Percentiles rank a stretch among this genome's conserved stretches.
phyloP scores from a whole-genome alignment of 768 basidiomycete species.

The Suillus tomentosus region DNA sequence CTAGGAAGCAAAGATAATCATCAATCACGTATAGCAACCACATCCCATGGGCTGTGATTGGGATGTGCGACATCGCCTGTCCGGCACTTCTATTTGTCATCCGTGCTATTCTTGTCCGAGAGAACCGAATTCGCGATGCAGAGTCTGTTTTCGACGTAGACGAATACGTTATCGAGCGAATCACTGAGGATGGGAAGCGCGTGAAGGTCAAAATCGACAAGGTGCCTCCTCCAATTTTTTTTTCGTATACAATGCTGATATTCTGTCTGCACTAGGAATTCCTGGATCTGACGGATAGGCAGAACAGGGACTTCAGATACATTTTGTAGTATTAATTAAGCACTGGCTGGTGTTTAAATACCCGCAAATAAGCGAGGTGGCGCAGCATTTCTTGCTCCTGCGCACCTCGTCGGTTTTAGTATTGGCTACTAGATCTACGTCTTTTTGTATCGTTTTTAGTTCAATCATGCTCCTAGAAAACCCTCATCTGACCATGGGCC shows the following conservation, averaged over 20 bases:
- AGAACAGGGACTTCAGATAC: not conserved
- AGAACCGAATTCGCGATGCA: not conserved
- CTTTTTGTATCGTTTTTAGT: no score
- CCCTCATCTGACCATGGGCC: no score
- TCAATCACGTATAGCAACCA: not conserved
- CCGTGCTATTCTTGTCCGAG: not conserved
- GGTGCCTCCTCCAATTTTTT: not conserved
- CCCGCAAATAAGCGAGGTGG: no score
- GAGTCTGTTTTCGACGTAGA: not conserved
- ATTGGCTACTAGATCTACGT: no score
- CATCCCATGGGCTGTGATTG: not conserved
- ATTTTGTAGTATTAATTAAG: not conserved
- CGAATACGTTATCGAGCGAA: constrained; percentile 1
- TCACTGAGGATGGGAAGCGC: not conserved
- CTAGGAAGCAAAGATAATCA: not conserved
- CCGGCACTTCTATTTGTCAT: not conserved
- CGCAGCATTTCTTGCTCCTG: no score
- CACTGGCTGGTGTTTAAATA: no score
- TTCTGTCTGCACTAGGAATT: not conserved
- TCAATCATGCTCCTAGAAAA: no score
- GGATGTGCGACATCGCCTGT: not conserved
- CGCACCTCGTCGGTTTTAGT: no score
- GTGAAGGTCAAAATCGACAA: not conserved
- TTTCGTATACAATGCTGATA: not conserved
- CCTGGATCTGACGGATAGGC: not conserved